Evolutionary conservation across 129 eudicot genomes (phyloP).

Genomic region (Gnaphalium uliginosum): DNA sequence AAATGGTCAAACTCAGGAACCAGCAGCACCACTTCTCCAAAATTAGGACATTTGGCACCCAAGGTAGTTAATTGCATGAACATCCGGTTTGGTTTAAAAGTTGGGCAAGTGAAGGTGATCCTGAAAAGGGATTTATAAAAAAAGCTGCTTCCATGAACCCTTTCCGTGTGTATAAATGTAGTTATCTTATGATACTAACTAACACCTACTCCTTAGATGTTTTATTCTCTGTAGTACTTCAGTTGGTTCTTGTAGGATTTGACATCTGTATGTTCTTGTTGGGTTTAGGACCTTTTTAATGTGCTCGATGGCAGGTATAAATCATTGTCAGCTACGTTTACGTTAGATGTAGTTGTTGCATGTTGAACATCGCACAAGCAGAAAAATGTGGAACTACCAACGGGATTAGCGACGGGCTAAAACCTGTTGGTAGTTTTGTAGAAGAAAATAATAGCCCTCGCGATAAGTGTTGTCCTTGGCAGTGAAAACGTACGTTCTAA

Average conservation of each 20-base stretch:
- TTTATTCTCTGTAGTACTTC: conserved; percentile 10
- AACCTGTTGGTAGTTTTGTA: neutral
- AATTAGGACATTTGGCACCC: conserved; percentile 21
- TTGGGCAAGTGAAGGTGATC: conserved; percentile 27
- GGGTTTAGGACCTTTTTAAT: conserved; percentile 10
- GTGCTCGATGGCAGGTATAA: neutral
- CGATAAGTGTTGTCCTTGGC: neutral
- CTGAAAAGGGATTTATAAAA: conserved; percentile 11
- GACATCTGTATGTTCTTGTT: conserved; percentile 22
- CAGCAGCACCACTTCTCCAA: neutral
- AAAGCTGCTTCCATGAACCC: conserved; percentile 8
- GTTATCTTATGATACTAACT: conserved; percentile 28
- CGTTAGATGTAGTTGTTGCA: conserved; percentile 7
- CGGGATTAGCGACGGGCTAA: neutral
- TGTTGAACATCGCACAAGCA: neutral
- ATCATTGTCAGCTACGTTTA: neutral
- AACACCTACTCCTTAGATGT: conserved; percentile 27
- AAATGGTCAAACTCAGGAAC: conserved; percentile 35
- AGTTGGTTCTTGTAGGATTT: conserved; percentile 30
- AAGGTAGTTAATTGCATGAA: conserved; percentile 23
- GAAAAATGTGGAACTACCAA: neutral
- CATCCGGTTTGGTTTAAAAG: conserved; percentile 12
- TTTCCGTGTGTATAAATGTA: conserved; percentile 30
- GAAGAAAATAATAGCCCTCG: neutral
- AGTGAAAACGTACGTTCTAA: too few relatives aligned